These are phyloP conservation scores for Eruca vesicaria DNA, from an alignment of 441 rosid genomes.

Conservation along the genomic window DNA sequence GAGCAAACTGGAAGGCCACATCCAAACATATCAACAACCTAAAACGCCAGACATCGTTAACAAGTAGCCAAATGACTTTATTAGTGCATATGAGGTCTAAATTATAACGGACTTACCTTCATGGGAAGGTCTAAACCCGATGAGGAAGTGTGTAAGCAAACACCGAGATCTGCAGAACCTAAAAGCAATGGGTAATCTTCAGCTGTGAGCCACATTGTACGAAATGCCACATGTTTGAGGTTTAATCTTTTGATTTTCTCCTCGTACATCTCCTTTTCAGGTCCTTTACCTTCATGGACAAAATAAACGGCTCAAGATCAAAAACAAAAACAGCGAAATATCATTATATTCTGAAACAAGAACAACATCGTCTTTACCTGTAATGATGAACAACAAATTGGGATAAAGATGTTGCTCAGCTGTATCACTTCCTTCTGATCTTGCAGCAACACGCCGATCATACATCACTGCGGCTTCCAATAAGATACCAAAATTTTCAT, in stretches of 20 bases:
- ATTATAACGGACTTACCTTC: constrained; percentile 57
- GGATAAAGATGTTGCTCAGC: constrained; percentile 60
- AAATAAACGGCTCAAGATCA: background rate
- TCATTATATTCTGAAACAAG: background rate
- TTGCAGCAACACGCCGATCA: constrained; percentile 91
- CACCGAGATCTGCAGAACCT: constrained; percentile 97
- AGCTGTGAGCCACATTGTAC: constrained; percentile 95
- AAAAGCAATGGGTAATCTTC: constrained; percentile 96
- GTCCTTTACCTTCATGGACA: constrained; percentile 78
- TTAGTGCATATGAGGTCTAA: background rate
- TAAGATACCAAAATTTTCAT: constrained; percentile 95
- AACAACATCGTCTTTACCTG: constrained; percentile 49
- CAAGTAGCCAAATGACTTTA: background rate
- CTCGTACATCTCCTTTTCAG: constrained; percentile 87
- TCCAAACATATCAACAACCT: constrained; percentile 99
- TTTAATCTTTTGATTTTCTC: constrained; percentile 74
- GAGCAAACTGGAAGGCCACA: constrained; percentile 99
- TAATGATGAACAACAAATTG: constrained; percentile 76
- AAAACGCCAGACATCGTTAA: constrained; percentile 6
- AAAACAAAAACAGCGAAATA: background rate
- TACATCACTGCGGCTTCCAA: constrained; percentile 97
- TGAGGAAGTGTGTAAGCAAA: constrained; percentile 96
- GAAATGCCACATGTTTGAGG: constrained; percentile 91
- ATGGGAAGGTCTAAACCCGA: constrained; percentile 98
- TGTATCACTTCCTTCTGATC: constrained; percentile 64